Evolutionary conservation across 164 flowering plant genomes (phyloP).

Genomic region (Protea cynaroides): DNA sequence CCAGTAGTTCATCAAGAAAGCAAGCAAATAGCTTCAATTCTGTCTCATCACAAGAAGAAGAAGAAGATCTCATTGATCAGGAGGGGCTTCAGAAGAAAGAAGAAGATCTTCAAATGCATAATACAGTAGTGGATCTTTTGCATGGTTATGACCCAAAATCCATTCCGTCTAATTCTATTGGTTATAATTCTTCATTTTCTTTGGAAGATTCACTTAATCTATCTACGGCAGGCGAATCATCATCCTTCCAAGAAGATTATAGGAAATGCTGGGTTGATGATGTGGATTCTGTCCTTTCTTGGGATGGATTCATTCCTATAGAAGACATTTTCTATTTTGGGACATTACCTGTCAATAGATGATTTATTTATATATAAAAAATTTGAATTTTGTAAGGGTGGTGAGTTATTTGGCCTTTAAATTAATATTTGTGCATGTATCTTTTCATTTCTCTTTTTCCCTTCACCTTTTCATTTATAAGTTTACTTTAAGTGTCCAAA

Average conservation of each 20-base stretch:
- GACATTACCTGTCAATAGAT: constrained; percentile 11
- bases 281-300: constrained; percentile 42
- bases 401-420: not conserved
- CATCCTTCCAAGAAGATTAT: constrained; percentile 24
- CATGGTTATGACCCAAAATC: constrained; percentile 22
- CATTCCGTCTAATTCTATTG: constrained; percentile 9
- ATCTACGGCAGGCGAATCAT: constrained; percentile 23
- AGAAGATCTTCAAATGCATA: constrained; percentile 12
- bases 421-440: not conserved
- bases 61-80: not conserved
- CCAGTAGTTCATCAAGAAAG: not conserved
- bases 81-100: constrained; percentile 10
- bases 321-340: constrained; percentile 31
- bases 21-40: not conserved
- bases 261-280: constrained; percentile 36
- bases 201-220: constrained; percentile 29
- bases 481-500: not conserved
- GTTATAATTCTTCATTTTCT: constrained; percentile 22
- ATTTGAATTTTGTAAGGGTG: not conserved
- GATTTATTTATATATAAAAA: no score
- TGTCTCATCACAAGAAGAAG: no score
- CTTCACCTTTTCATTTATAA: not conserved
- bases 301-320: constrained; percentile 37
- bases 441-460: not conserved
- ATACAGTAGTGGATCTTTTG: constrained; percentile 16